phyloP scores from a whole-genome alignment of 768 basidiomycete species.

The Austroboletus eburneus region DNA sequence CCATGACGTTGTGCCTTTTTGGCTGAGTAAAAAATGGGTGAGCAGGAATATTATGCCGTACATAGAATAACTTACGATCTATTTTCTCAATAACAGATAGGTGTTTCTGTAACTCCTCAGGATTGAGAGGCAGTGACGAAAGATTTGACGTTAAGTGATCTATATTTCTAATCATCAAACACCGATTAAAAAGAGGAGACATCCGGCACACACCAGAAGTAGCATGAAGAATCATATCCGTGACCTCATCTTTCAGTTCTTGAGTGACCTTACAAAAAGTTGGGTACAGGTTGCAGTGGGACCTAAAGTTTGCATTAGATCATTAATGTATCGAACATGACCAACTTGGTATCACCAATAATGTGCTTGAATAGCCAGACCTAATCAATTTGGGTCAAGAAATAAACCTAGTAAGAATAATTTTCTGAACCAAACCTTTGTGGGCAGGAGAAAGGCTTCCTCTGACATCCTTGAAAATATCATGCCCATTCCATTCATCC shows the following conservation, averaged over 20 bases:
- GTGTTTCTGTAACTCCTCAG: constrained; percentile 17
- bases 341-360: no score
- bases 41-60: background rate
- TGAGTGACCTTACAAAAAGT: constrained; percentile 24
- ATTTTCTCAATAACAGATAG: constrained; percentile 25
- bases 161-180: background rate
- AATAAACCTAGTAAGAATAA: background rate
- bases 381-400: constrained; percentile 14
- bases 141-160: constrained; percentile 27
- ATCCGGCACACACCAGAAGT: constrained; percentile 24
- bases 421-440: constrained; percentile 15
- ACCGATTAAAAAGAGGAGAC: no score
- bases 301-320: no score
- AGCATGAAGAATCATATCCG: constrained; percentile 26
- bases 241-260: constrained; percentile 24
- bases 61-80: constrained; percentile 14
- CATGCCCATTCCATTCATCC: constrained; percentile 36
- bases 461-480: constrained; percentile 28
- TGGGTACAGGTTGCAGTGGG: constrained; percentile 33
- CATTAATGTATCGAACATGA: no score
- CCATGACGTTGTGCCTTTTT: background rate
- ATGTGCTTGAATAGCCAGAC: constrained; percentile 33
- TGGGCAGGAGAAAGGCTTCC: constrained; percentile 18
- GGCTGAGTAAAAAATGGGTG: constrained; percentile 8
- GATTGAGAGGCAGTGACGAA: constrained; percentile 23